phyloP scores from a whole-genome alignment of 2,329 filamentous ascomycete genomes.

The Penicillium frequentans region DNA sequence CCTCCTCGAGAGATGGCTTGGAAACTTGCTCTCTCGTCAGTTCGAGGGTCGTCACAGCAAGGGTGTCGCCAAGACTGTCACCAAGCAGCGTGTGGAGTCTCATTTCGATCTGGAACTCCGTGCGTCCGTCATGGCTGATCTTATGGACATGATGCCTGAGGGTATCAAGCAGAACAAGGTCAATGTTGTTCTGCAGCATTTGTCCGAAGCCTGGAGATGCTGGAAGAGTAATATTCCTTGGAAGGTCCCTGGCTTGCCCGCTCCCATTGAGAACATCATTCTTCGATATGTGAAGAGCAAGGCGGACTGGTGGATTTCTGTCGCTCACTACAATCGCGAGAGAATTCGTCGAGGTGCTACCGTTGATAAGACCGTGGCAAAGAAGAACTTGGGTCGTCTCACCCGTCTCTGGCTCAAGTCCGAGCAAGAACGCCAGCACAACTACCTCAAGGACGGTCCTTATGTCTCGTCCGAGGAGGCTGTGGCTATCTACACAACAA shows the following conservation, averaged over 20 bases:
- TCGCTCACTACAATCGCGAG: conserved; percentile 98
- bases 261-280: conserved; percentile 98
- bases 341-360: conserved; percentile 94
- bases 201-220: conserved; percentile 98
- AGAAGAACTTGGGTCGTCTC: conserved; percentile 95
- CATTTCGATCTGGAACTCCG: conserved; percentile 97
- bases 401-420: conserved; percentile 97
- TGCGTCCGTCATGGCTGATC: conserved; percentile 96
- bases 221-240: conserved; percentile 99
- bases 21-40: conserved; percentile 92
- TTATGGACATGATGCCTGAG: conserved; percentile 99
- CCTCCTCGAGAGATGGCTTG: conserved; percentile 92
- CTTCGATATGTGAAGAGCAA: conserved; percentile 98
- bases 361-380: conserved; percentile 97
- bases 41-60: conserved; percentile 99
- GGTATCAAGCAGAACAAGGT: conserved; percentile 99
- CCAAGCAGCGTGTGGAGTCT: conserved; percentile 97
- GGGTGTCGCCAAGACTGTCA: conserved; percentile 97
- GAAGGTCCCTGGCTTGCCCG: conserved; percentile 96
- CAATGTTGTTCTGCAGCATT: conserved; percentile 93
- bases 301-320: conserved; percentile 99
- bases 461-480: conserved; percentile 98
- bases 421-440: conserved; percentile 97
- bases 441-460: conserved; percentile 98
- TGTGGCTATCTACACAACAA: conserved; percentile 97